Conservation (phyloP, 2,329 filamentous ascomycete genomes). For the Fusarium torulosum region DNA sequence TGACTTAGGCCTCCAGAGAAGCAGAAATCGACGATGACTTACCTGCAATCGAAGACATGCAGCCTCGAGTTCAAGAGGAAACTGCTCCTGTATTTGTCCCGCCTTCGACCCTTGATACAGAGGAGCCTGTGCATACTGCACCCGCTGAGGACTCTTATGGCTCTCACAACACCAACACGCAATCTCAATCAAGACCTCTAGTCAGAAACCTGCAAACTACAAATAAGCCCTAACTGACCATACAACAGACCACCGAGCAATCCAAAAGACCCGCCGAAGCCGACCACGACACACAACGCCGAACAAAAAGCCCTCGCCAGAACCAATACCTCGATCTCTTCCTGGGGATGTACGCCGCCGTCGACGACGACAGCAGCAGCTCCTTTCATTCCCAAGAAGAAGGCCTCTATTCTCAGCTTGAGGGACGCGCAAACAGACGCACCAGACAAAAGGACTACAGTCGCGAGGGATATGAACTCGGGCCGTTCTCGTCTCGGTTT, state of each 20-base stretch:
- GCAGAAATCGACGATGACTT: background rate
- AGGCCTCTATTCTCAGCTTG: background rate
- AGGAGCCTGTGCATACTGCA: background rate
- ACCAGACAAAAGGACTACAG: conserved; percentile 4
- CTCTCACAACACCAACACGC: background rate
- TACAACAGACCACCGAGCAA: background rate
- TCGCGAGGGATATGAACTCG: background rate
- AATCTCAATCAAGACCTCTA: background rate
- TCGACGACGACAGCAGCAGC: background rate
- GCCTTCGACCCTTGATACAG: background rate
- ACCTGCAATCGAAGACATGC: background rate
- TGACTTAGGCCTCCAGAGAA: background rate
- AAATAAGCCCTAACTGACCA: background rate
- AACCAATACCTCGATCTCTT: background rate
- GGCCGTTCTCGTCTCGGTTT: background rate
- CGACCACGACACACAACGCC: background rate
- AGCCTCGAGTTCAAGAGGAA: background rate
- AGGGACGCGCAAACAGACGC: background rate
- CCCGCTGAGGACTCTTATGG: background rate
- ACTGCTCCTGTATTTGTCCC: background rate
- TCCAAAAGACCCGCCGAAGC: conserved; percentile 14
- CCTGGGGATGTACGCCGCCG: background rate
- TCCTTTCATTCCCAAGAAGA: background rate
- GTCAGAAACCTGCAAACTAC: background rate
- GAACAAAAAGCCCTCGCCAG: conserved; percentile 12